A percentile compares a stretch with the other conserved stretches of the same genome.
Conservation (phyloP, 441 rosid species). For the Kokia cookei region DNA sequence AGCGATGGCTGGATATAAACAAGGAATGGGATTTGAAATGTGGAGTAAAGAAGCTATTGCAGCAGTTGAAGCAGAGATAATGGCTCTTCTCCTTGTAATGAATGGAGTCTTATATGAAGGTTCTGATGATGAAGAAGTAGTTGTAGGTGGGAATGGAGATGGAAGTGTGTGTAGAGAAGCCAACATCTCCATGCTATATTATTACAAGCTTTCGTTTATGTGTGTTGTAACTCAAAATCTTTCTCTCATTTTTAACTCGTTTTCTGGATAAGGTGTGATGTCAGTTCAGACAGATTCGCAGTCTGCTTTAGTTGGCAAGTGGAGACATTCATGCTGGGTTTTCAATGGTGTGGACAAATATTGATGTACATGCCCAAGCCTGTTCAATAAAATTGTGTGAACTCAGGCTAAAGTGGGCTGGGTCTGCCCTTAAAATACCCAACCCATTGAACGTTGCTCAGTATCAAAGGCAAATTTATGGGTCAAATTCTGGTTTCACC, state of each 20-base stretch:
- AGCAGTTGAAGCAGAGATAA: constrained; percentile 36
- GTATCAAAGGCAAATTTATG: too few relatives aligned
- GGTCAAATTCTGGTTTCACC: too few relatives aligned
- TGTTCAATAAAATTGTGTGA: neutral
- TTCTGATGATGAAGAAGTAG: constrained; percentile 7
- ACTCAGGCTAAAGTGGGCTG: neutral
- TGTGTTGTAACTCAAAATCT: neutral
- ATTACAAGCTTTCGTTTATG: neutral
- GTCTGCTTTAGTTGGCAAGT: neutral
- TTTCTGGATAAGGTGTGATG: neutral
- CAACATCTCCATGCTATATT: constrained; percentile 13
- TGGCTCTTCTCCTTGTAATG: constrained; percentile 37
- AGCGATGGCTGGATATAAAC: constrained; percentile 42
- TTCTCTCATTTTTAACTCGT: neutral
- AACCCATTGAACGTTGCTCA: neutral
- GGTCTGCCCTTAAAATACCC: neutral
- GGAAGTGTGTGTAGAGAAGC: constrained; percentile 14
- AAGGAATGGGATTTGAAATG: constrained; percentile 16
- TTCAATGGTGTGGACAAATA: neutral
- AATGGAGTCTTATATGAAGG: constrained; percentile 6
- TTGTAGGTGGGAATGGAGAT: constrained; percentile 4
- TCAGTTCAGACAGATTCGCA: neutral
- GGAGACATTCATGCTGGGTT: neutral
- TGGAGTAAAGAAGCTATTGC: constrained; percentile 34
- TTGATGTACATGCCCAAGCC: neutral